Evolutionary conservation across 2,329 filamentous ascomycete species (phyloP).

Genomic region (Aspergillus puulaauensis): DNA sequence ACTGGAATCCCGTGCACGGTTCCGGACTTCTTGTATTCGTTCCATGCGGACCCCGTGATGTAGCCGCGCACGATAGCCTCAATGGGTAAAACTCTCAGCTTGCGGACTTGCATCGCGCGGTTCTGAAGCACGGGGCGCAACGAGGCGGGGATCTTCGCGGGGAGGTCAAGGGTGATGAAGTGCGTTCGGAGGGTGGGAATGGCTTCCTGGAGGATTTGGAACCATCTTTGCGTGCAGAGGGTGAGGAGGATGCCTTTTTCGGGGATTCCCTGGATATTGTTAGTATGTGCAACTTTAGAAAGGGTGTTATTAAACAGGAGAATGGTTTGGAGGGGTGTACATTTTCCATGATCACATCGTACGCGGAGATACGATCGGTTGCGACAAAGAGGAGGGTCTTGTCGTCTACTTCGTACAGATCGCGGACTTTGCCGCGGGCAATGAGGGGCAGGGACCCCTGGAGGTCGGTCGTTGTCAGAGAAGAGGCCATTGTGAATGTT

Average conservation of each 20-base stretch:
- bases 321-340: slow-evolving; percentile 35
- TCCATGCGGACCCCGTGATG: slow-evolving; percentile 82
- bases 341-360: slow-evolving; percentile 87
- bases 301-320: slow-evolving; percentile 26
- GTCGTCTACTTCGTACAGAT: slow-evolving; percentile 72
- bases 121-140: slow-evolving; percentile 57
- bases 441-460: slow-evolving; percentile 49
- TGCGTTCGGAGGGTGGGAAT: slow-evolving; percentile 64
- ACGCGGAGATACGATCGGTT: slow-evolving; percentile 90
- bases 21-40: slow-evolving; percentile 69
- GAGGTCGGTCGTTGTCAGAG: slow-evolving; percentile 45
- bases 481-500: slow-evolving; percentile 30
- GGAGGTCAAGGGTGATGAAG: slow-evolving; percentile 60
- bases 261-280: slow-evolving; percentile 58
- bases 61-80: slow-evolving; percentile 89
- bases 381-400: slow-evolving; percentile 77
- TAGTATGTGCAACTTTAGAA: slow-evolving; percentile 31
- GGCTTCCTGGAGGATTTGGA: slow-evolving; percentile 57
- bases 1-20: slow-evolving; percentile 78
- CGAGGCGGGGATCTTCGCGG: slow-evolving; percentile 46
- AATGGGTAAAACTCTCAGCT: slow-evolving; percentile 72
- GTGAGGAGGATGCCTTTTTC: slow-evolving; percentile 68
- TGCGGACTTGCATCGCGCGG: slow-evolving; percentile 75
- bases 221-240: slow-evolving; percentile 68
- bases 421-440: slow-evolving; percentile 72